Conservation (phyloP, 768 basidiomycete species). For the Chiua virens region DNA sequence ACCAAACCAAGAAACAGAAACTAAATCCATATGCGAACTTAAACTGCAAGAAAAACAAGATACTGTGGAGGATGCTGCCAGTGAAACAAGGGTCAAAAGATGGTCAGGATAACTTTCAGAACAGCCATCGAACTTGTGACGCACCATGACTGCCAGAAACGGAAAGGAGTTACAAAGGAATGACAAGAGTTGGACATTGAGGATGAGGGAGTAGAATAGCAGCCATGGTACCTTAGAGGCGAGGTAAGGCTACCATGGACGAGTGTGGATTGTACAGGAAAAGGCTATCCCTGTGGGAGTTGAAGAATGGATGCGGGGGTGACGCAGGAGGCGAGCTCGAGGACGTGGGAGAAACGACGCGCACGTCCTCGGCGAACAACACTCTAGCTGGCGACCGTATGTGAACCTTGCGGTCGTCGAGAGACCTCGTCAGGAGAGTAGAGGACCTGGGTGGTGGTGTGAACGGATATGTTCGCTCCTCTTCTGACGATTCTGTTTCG, state of each 20-base stretch:
- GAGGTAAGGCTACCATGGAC: conserved; percentile 1
- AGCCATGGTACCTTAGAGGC: background rate
- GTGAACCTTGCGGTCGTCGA: background rate
- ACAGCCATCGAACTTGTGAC: background rate
- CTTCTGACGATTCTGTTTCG: conserved; percentile 3
- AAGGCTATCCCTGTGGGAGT: conserved; percentile 2
- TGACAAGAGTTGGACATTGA: conserved; percentile 15
- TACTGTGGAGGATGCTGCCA: background rate
- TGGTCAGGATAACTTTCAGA: background rate
- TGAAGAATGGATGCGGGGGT: conserved; percentile 1
- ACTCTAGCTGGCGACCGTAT: background rate
- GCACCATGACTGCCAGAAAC: background rate
- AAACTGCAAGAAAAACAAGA: background rate
- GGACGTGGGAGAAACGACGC: background rate
- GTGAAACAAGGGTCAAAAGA: background rate
- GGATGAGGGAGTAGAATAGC: background rate
- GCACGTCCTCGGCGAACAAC: background rate
- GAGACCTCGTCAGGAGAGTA: background rate
- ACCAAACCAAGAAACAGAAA: conserved; percentile 5
- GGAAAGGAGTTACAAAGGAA: conserved; percentile 1
- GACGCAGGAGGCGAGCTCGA: background rate
- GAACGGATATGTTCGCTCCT: conserved; percentile 2
- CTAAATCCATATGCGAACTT: background rate
- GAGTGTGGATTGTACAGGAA: background rate
- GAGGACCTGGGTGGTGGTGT: background rate